phyloP scores from a whole-genome alignment of 345 rosid species.

The Hibiscus trionum region DNA sequence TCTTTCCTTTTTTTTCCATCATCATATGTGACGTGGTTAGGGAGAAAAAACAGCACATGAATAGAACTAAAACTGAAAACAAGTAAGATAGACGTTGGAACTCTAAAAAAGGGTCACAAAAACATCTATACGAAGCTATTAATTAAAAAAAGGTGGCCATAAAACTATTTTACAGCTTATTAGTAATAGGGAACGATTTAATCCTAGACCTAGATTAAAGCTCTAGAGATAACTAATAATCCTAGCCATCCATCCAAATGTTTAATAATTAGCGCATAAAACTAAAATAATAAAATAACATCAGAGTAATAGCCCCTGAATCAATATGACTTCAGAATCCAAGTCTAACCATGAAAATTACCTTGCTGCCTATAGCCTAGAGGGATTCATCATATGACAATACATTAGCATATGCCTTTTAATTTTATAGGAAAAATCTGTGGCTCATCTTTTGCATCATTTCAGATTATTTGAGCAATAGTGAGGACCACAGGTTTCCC shows the following conservation, averaged over 20 bases:
- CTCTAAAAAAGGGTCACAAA: background rate
- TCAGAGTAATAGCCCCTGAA: background rate
- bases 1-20: background rate
- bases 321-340: background rate
- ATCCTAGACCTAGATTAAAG: background rate
- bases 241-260: background rate
- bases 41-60: background rate
- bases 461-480: constrained; percentile 1
- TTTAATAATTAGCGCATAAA: background rate
- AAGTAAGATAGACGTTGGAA: background rate
- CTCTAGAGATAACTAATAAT: background rate
- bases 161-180: background rate
- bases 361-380: background rate
- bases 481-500: background rate
- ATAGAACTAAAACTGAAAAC: background rate
- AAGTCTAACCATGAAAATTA: background rate
- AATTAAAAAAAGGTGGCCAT: background rate
- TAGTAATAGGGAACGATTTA: background rate
- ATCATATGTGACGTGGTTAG: background rate
- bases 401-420: background rate
- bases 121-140: background rate
- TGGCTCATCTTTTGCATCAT: background rate
- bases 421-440: background rate
- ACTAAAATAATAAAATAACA: background rate
- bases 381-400: background rate